Evolutionary conservation across 2,329 filamentous ascomycete genomes (phyloP).

Genomic region (Fusarium sp.): DNA sequence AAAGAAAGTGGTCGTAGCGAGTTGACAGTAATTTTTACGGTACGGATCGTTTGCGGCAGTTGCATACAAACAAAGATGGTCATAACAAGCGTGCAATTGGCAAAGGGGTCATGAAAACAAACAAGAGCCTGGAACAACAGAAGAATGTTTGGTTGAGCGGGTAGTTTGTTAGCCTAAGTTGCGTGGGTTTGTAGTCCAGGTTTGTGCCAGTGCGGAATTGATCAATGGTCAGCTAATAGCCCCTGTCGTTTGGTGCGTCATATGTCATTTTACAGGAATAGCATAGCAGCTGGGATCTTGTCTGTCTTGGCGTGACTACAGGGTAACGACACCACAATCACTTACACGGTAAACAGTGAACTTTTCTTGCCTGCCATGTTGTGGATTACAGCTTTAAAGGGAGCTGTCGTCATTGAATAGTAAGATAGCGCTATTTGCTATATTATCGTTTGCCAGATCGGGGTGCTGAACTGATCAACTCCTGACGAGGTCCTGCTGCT

Average conservation of each 20-base stretch:
- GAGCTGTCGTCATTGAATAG: background rate
- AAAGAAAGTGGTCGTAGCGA: background rate
- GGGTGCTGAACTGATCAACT: background rate
- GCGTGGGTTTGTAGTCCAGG: background rate
- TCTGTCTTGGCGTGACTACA: background rate
- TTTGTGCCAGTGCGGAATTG: constrained; percentile 8
- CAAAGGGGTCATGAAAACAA: background rate
- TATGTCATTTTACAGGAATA: constrained; percentile 25
- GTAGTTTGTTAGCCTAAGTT: background rate
- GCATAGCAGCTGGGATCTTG: background rate
- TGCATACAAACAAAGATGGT: background rate
- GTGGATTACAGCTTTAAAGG: background rate
- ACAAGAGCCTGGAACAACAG: background rate
- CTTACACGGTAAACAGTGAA: background rate
- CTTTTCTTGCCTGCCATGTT: background rate
- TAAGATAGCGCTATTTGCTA: no score
- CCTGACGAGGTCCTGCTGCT: no score
- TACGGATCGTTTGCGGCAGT: background rate
- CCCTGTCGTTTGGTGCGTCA: constrained; percentile 3
- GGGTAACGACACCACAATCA: constrained; percentile 6
- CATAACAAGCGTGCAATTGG: constrained; percentile 14
- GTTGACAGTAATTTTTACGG: background rate
- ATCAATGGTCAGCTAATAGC: constrained; percentile 22
- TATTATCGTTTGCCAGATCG: background rate
- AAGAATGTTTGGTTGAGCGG: constrained; percentile 5